Evolutionary conservation across 2,329 filamentous ascomycete species (phyloP).

Genomic region (Venturia aucupariae): DNA sequence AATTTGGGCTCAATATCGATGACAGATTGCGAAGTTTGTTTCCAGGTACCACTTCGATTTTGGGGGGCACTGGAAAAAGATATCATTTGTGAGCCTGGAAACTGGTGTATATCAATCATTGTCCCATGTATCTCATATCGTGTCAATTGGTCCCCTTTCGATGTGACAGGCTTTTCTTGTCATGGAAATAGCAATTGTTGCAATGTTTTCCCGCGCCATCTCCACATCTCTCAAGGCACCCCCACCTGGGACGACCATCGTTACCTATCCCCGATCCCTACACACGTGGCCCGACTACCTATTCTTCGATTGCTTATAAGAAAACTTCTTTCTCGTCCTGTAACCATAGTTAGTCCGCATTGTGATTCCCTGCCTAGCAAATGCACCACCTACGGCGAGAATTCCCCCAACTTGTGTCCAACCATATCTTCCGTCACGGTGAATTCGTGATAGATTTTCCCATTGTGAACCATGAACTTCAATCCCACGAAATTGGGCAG

Average conservation of each 20-base stretch:
- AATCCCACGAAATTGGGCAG: slow-evolving; percentile 86
- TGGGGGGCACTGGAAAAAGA: too few species aligned
- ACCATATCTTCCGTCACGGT: slow-evolving; percentile 93
- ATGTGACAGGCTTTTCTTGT: background rate
- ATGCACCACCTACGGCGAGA: slow-evolving; percentile 60
- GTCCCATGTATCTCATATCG: background rate
- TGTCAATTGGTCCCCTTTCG: background rate
- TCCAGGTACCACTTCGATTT: too few species aligned
- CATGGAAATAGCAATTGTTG: background rate
- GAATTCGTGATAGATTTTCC: slow-evolving; percentile 75
- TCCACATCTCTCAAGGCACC: background rate
- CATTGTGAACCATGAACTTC: slow-evolving; percentile 85
- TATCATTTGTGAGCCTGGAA: too few species aligned
- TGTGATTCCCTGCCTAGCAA: background rate
- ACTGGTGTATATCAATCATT: too few species aligned
- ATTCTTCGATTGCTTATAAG: slow-evolving; percentile 63
- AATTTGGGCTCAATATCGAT: too few species aligned
- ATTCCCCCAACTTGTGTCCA: slow-evolving; percentile 88
- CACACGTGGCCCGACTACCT: slow-evolving; percentile 35
- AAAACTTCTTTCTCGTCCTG: slow-evolving; percentile 59
- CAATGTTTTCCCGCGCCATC: too few species aligned
- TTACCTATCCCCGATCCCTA: background rate
- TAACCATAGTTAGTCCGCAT: background rate
- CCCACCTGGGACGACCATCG: background rate
- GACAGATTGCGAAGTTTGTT: too few species aligned